phyloP scores from a whole-genome alignment of 805 yeast genomes.

The Jamesozyma jinghongensis region DNA sequence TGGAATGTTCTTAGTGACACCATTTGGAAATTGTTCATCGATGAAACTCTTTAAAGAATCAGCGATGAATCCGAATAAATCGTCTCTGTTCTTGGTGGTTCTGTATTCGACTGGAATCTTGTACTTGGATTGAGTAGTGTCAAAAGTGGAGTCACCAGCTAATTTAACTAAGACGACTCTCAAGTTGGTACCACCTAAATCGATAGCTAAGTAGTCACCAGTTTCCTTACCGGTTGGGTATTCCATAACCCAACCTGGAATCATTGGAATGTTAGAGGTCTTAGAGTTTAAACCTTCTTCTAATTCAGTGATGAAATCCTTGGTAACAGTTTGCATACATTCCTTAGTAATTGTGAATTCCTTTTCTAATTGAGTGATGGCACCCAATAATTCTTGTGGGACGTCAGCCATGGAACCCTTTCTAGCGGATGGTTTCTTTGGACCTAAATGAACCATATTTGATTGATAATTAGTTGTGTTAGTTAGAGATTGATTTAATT shows the following conservation, averaged over 20 bases:
- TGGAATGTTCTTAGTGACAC: constrained; percentile 52
- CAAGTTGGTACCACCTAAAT: constrained; percentile 93
- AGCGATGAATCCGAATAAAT: constrained; percentile 81
- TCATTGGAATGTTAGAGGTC: constrained; percentile 93
- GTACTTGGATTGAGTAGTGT: constrained; percentile 79
- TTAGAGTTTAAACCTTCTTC: constrained; percentile 65
- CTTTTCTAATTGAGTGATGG: constrained; percentile 48
- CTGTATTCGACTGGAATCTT: constrained; percentile 68
- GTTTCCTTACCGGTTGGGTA: constrained; percentile 85
- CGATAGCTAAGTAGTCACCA: constrained; percentile 87
- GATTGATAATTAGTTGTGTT: neutral
- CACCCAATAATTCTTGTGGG: constrained; percentile 51
- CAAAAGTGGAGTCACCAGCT: constrained; percentile 75
- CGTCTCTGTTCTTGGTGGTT: constrained; percentile 60
- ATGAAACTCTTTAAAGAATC: constrained; percentile 65
- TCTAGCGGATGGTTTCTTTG: constrained; percentile 73
- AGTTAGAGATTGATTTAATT: neutral
- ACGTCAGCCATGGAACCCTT: constrained; percentile 61
- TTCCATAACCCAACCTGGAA: constrained; percentile 92
- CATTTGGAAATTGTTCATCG: constrained; percentile 57
- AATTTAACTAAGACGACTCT: constrained; percentile 83
- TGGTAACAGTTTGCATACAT: constrained; percentile 54
- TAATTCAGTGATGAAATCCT: constrained; percentile 71
- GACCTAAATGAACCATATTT: constrained; percentile 75
- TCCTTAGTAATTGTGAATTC: constrained; percentile 54